phyloP scores from a whole-genome alignment of 1,139 yeast genomes.

The Insectozyma bohioensis region DNA sequence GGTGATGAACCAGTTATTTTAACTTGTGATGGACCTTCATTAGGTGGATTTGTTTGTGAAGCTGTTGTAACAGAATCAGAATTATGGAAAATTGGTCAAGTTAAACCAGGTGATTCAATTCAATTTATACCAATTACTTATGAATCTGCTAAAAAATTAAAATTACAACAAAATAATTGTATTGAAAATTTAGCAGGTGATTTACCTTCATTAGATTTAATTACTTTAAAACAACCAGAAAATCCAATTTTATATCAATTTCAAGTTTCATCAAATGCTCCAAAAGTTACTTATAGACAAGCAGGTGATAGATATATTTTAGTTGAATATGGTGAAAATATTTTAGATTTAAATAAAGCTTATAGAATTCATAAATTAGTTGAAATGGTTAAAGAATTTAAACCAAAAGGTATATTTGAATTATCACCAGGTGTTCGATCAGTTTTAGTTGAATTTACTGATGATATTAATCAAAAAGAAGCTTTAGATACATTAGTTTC shows the following conservation, averaged over 20 bases:
- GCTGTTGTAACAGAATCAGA: conserved; percentile 95
- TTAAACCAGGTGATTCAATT: conserved; percentile 87
- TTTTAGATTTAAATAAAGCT: conserved; percentile 78
- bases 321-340: conserved; percentile 89
- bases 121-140: conserved; percentile 76
- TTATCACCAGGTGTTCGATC: conserved; percentile 98
- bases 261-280: conserved; percentile 51
- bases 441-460: conserved; percentile 81
- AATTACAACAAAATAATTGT: conserved; percentile 54
- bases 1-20: conserved; percentile 98
- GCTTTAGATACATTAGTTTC: conserved; percentile 65
- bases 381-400: conserved; percentile 62
- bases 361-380: conserved; percentile 85
- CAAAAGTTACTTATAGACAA: conserved; percentile 83
- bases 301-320: conserved; percentile 94
- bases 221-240: conserved; percentile 43
- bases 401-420: conserved; percentile 80
- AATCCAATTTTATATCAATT: conserved; percentile 61
- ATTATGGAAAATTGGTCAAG: conserved; percentile 98
- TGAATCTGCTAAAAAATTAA: conserved; percentile 65
- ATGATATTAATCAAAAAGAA: conserved; percentile 57
- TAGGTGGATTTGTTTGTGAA: conserved; percentile 96
- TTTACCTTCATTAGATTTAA: conserved; percentile 37
- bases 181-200: conserved; percentile 45
- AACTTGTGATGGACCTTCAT: conserved; percentile 95